Base-by-base conservation (phyloP, 495 filamentous ascomycete genomes). In the Aspergillus incahuasiensis region DNA sequence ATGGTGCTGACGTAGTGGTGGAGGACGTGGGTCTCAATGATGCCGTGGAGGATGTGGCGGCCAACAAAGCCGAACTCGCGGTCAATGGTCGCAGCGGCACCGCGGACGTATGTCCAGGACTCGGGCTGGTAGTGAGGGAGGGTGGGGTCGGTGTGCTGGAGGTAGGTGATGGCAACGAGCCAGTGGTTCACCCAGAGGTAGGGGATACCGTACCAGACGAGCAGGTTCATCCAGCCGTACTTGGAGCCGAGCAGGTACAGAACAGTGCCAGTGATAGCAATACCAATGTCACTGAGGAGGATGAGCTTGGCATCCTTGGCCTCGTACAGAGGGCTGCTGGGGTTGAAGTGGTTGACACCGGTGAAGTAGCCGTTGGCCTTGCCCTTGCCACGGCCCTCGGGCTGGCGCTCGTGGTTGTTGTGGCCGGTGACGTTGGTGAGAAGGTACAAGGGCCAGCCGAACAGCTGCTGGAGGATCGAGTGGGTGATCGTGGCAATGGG, bases 151-250 rank as follows among this genome's bases (percentile, higher is more conserved):
- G 81, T 84, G 73, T 84, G 81, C 66, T 84, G 81, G 44, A 84
- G 75, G 73, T 72, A 83, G 50, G 81, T 84, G 60, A 84, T 84
- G 63, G 81, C 80, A 22, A 84, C 81, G 82, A 82, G 78, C 79
- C 94, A 98, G 83, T 97, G 92, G 82, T 98, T 95, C 21, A 97
- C 94, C 92, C 92, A 97, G 59, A 97, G 77, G 70, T 97, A 98
- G 9, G 94, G 94, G 54, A 95, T 64, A 65, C 89, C 84, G 72
- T 97, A 98, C 92, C 94, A 97, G 40, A 98, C 86, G 24, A 87
- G 72, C 64, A 97, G 75, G 73, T 95, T 96, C 59, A 78, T 64
- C 82, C 85, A 92, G 66, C 95, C 92, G 62, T 84, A 96, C 48
- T 72, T 90, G 69, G 84, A 80, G 30, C 76, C 81, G 60, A 86